Evolutionary conservation across 306 rosid species (phyloP), one percentile per base, ranked within the genome.

Genomic region (Trichosanthes truncata): DNA sequence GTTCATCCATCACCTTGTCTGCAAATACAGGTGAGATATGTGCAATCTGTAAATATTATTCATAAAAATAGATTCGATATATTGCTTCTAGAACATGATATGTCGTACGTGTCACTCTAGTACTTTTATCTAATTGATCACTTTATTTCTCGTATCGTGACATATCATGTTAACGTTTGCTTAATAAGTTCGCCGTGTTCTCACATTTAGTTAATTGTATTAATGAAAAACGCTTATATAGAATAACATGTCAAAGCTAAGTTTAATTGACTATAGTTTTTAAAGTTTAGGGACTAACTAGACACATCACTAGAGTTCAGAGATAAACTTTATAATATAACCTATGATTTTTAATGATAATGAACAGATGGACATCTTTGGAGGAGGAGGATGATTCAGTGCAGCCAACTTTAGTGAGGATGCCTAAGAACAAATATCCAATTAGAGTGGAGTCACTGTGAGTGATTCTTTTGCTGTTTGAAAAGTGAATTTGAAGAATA

Each of bases 381-480:
- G 98, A 93, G 49, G 92, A 93, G 72, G 89, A 83, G 46, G 93
- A 91, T 51, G 87, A 90, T 51, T 84, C 89, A 3, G 92, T 90
- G 52, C 98, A 93, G 78, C 90, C 98, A 82, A 93, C 95, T 4
- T 92, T 93, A 13, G 97, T 93, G 43, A 83, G 97, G 81, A 93
- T 93, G 98, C 97, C 97, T 9, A 93, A 83, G 84, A 91, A 93
- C 92, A 90, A 90, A 80, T 91, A 90, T 49, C 97, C 97, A 0
- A 71, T 93, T 56, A 63, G 40, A 43, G 95, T 85, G 46, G 89
- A 91, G 83, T 48, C 87, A 74, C 80, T 89, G 15, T 74, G 61
- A 74, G 1, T 49, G 9, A 13, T 41, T 73, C 77, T 72, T 48
- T 6, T 43, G 33, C 45, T 29, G 41, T 36, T 74, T 29, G 78